Evolutionary conservation across 345 rosid genomes (phyloP), one percentile per base, ranked within the genome.

Genomic region (Ailanthus altissimus): DNA sequence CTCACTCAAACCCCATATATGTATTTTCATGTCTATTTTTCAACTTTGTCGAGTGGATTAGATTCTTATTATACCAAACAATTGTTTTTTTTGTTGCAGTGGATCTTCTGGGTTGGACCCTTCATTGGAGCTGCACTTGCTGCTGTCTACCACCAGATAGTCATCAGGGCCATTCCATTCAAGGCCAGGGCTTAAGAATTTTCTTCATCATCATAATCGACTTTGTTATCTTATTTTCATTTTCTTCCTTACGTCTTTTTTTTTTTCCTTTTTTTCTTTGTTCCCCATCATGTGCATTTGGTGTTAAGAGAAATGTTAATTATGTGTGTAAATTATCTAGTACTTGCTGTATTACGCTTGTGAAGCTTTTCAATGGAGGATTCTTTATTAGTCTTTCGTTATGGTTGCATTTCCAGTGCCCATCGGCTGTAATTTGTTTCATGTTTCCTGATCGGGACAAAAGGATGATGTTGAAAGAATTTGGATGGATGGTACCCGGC

Each of bases 91-190:
- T 40, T 11, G n/a, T 69, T 75, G 57, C 85, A 90, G 91, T 90
- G 94, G 94, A 81, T 90, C 73, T 90, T 90, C 88, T 90, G 94
- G 94, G 90, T 89, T 13, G 94, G 92, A 59, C 94, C 94, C 42
- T 87, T 89, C 87, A 80, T 87, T 47, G 92, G 94, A 78, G 92
- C 94, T 83, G 91, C 89, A 10, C 90, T 90, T 73, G 94, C 94
- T 81, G 92, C 94, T 72, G 18, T 84, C 54, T 90, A 90, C 88
- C 92, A 90, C 82, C 92, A 87, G 85, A 80, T 89, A 68, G 70
- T 90, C 82, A 89, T 90, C 79, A 85, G 94, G 81, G 94, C 94
- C 16, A 90, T 89, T 74, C 94, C 92, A 23, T 90, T 90, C 79
- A 90, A 86, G 82, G 36, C 88, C 80, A 89, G 85, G 76, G 42